Base-by-base conservation (phyloP, 768 basidiomycete genomes). In the Fomitopsis serialis region DNA sequence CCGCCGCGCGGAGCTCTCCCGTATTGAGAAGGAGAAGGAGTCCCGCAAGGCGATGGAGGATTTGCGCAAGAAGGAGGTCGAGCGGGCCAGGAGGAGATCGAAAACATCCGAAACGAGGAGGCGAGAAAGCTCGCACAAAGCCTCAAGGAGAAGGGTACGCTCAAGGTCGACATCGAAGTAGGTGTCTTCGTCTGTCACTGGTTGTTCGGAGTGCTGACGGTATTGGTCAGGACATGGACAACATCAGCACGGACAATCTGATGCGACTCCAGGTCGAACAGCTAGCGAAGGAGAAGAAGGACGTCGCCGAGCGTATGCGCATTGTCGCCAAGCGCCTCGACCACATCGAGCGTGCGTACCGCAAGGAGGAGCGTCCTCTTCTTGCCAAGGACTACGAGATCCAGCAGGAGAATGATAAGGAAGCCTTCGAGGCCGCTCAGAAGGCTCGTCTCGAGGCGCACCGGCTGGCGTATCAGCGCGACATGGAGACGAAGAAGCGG, bases 281-380 rank as follows among this genome's bases (percentile, higher is more conserved):
- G 65, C 78, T 98, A 43, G 97, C 97, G 74, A 97, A 96, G 73
- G 95, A 98, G 73, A 96, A 94, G 78, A 87, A 83, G 62, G 89
- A 93, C 60, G 75, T 91, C 58, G 79, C 78, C 53, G 89, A 93
- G 62, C 81, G 88, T 21, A 77, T 96, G 45, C 85, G 92, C 22
- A 81, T 95, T 58, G 78, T 86, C 42, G 67, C 84, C 35, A 98
- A 98, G 72, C 87, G 94, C 23, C 81, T 98, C 61, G 97, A 98
- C 66, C 96, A 99, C 72, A 68, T 89, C 67, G 96, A 98, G 71
- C 92, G 94, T 50, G 94, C 95, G 0, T 90, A 87, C 72, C 87
- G 96, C 60, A 92, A 93, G 68, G 94, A 93, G 46, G 96, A 98
- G 66, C 80, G 85, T 6, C 89, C 94, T 0, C 76, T 98, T 2